These are phyloP conservation scores for Blastocystis sp. DNA, from an alignment of 352 stramenopile genomes.

Conservation along the genomic window DNA sequence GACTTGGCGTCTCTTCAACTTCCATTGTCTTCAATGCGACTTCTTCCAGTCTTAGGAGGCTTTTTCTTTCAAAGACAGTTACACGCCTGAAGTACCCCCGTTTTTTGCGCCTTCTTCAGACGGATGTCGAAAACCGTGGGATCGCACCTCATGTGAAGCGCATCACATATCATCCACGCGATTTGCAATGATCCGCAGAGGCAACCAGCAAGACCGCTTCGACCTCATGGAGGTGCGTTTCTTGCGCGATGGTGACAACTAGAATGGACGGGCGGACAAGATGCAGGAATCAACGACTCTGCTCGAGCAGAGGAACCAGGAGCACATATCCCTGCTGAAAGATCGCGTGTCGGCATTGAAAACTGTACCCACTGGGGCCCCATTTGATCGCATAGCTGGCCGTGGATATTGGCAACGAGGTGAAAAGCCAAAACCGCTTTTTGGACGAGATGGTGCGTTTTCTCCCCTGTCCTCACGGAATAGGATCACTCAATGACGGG, in stretches of 20 bases:
- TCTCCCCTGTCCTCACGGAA: background rate
- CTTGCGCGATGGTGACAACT: background rate
- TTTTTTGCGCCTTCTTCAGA: background rate
- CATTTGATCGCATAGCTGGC: slow-evolving; percentile 10
- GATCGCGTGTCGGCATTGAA: slow-evolving; percentile 21
- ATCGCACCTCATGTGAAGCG: too few relatives aligned
- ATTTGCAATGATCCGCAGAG: slow-evolving; percentile 18
- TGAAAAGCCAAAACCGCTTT: slow-evolving; percentile 44
- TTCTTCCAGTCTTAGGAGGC: background rate
- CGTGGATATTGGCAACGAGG: slow-evolving; percentile 44
- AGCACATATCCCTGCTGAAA: slow-evolving; percentile 36
- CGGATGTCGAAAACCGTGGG: too few relatives aligned
- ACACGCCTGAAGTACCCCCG: background rate
- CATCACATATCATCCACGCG: background rate
- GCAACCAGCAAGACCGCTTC: slow-evolving; percentile 35
- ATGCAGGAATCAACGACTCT: background rate
- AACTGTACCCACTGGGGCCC: background rate
- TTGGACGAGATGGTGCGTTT: slow-evolving; percentile 37
- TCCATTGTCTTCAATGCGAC: slow-evolving; percentile 7
- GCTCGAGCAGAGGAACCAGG: slow-evolving; percentile 31
- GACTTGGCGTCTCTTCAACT: slow-evolving; percentile 42
- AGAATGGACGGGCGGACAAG: slow-evolving; percentile 45
- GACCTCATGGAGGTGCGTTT: slow-evolving; percentile 39
- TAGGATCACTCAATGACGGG: slow-evolving; percentile 42
- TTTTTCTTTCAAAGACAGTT: slow-evolving; percentile 64